These are phyloP conservation scores for Theileria parva DNA, from an alignment of 169 alveolate species.

Conservation along the genomic window DNA sequence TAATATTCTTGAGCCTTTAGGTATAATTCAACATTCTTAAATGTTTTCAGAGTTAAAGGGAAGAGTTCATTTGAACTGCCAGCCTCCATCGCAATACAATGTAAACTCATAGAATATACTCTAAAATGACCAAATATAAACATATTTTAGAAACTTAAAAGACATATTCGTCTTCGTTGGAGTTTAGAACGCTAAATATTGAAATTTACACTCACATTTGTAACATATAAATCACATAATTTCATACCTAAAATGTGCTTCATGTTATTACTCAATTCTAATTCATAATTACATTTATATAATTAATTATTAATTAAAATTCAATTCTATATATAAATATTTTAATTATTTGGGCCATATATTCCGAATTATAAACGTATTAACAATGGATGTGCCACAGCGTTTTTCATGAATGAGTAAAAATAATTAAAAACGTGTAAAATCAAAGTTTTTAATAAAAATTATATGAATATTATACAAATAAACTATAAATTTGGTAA, in stretches of 20 bases:
- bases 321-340: constrained; percentile 9
- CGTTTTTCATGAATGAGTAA: not conserved
- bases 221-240: not conserved
- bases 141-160: constrained; percentile 62
- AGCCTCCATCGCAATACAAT: constrained; percentile 77
- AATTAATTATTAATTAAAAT: constrained; percentile 13
- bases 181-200: constrained; percentile 66
- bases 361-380: not conserved
- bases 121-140: not conserved
- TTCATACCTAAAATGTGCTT: not conserved
- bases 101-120: constrained; percentile 29
- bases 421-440: too few species aligned
- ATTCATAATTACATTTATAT: constrained; percentile 17
- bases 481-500: not conserved
- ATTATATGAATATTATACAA: not conserved
- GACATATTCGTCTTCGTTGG: constrained; percentile 80
- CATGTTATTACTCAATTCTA: constrained; percentile 13
- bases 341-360: not conserved
- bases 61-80: constrained; percentile 75
- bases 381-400: not conserved
- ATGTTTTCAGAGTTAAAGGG: constrained; percentile 60
- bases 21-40: constrained; percentile 39
- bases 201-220: not conserved
- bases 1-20: constrained; percentile 73
- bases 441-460: not conserved